Conservation (phyloP, 352 stramenopile species). For the Elongisporangium prolatum region DNA sequence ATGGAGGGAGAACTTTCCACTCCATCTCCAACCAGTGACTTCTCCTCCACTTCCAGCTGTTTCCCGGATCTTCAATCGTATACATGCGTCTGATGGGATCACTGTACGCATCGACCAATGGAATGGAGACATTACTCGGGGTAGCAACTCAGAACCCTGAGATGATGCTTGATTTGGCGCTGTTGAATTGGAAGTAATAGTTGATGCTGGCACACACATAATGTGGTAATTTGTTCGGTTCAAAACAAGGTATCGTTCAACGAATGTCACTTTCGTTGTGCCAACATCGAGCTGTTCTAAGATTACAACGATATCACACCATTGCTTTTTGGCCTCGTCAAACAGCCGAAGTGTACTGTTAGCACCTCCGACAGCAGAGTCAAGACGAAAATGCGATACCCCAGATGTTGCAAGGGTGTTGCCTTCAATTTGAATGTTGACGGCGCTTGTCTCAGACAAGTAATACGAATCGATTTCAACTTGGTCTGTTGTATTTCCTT, state of each 20-base stretch:
- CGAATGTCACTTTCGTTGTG: constrained; percentile 74
- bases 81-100: constrained; percentile 51
- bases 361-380: constrained; percentile 39
- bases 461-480: constrained; percentile 54
- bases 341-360: constrained; percentile 71
- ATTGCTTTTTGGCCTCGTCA: constrained; percentile 64
- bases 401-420: constrained; percentile 48
- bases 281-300: constrained; percentile 60
- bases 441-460: constrained; percentile 59
- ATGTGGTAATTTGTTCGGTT: constrained; percentile 66
- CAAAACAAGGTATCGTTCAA: constrained; percentile 75
- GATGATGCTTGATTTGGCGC: constrained; percentile 4
- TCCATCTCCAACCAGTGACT: constrained; percentile 63
- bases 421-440: constrained; percentile 63
- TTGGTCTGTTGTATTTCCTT: constrained; percentile 16
- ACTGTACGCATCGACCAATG: constrained; percentile 52
- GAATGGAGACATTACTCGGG: constrained; percentile 48
- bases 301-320: constrained; percentile 73
- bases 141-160: constrained; percentile 18
- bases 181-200: constrained; percentile 19
- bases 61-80: constrained; percentile 55
- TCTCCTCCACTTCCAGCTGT: constrained; percentile 16
- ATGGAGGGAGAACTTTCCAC: constrained; percentile 75
- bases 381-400: constrained; percentile 51
- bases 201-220: constrained; percentile 39